phyloP scores from a whole-genome alignment of 2,329 filamentous ascomycete genomes.

The Bipolaris oryzae region DNA sequence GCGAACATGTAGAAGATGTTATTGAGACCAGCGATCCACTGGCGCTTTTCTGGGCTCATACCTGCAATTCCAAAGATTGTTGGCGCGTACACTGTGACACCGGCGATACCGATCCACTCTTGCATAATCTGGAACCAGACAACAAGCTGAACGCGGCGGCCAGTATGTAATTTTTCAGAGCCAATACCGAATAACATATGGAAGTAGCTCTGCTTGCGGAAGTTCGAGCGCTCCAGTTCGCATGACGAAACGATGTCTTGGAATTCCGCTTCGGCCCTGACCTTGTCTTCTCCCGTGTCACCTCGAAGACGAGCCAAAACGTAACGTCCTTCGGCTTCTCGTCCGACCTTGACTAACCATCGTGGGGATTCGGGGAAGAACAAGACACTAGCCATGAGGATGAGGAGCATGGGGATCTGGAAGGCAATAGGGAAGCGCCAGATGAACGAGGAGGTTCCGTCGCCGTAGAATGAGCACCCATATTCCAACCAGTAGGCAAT shows the following conservation, averaged over 20 bases:
- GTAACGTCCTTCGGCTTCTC: conserved; percentile 70
- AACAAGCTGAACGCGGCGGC: conserved; percentile 70
- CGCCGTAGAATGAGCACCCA: conserved; percentile 66
- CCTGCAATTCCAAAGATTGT: conserved; percentile 71
- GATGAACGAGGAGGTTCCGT: conserved; percentile 62
- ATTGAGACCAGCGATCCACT: conserved; percentile 53
- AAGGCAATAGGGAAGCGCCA: conserved; percentile 75
- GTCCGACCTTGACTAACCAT: conserved; percentile 69
- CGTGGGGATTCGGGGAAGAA: conserved; percentile 74
- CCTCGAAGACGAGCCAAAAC: conserved; percentile 70
- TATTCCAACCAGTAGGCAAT: conserved; percentile 61
- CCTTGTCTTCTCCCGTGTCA: conserved; percentile 55
- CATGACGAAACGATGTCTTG: conserved; percentile 70
- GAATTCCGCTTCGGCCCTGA: conserved; percentile 59
- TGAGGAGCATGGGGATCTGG: conserved; percentile 68
- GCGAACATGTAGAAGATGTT: conserved; percentile 66
- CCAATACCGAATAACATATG: conserved; percentile 71
- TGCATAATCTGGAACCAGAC: conserved; percentile 76
- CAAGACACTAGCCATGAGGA: conserved; percentile 63
- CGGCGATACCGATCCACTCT: conserved; percentile 63
- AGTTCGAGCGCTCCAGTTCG: conserved; percentile 58
- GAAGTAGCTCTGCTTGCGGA: conserved; percentile 64
- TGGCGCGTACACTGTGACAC: conserved; percentile 63
- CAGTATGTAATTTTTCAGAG: conserved; percentile 69
- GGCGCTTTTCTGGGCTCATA: conserved; percentile 58